Base-by-base conservation (phyloP, 2,329 filamentous ascomycete genomes). In the Fusarium oligoseptatum region DNA sequence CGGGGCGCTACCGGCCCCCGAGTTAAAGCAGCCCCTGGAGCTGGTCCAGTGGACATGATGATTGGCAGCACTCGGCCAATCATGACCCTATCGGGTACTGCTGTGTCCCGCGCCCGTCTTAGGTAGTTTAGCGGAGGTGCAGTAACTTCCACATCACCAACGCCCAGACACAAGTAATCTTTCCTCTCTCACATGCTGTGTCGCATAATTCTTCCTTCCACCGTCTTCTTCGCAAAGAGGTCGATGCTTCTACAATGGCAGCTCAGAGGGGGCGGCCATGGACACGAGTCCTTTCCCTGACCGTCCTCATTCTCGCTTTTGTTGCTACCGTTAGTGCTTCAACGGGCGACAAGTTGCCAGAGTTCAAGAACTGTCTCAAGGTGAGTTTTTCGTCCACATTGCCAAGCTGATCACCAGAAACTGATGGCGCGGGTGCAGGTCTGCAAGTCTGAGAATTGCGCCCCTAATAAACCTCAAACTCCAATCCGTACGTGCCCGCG, bases 291-390 rank as follows among this genome's bases (percentile, higher is more conserved):
- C 73, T 83, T 71, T 73, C 78, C 74, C 70, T 84, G 61, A 77
- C 82, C 69, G 72, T 87, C 65, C 72, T 82, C 62, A 67, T 84
- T 58, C 69, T 86, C 50, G 73, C 86, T 64, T 82, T 90, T 71
- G 81, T 83, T 36, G 78, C 77, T 61, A 82, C 83, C n/a, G 87
- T 86, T 17, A 83, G 87, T 64, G 97, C 95, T 32, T 98, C 95
- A 6, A 79, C 92, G 58, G 97, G 97, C 75, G 97, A 99, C 83
- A 89, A 91, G 65, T 87, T 98, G 69, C 94, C 94, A 20, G 95
- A 97, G 79, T 99, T 99, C 82, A 89, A 88, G 80, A 88, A 95
- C 82, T 99, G 97, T 82, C 90, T 98, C 63, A 85, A 94, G 87
- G 96, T 97, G 71, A 72, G 77, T 56, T 55, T 48, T 52, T 32